Conservation (phyloP, 2,329 filamentous ascomycete species). For the Paecilomyces sp. region DNA sequence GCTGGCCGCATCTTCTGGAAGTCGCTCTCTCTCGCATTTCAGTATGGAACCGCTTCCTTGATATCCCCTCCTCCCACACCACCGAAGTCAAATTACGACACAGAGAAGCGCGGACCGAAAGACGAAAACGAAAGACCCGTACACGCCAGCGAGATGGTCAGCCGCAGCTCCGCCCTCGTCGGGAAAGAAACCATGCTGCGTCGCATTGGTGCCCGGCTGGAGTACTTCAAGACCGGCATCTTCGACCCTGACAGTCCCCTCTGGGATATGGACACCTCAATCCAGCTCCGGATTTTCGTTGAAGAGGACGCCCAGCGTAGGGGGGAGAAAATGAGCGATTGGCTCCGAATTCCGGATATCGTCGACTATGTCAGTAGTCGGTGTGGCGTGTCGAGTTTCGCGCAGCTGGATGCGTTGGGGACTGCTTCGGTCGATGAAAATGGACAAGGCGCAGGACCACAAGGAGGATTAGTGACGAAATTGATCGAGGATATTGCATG, state of each 20-base stretch:
- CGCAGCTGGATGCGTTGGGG: background rate
- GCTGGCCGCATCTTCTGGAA: background rate
- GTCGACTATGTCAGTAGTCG: background rate
- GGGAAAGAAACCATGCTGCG: background rate
- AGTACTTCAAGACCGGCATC: background rate
- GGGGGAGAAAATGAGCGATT: background rate
- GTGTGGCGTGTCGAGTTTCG: background rate
- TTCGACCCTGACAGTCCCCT: background rate
- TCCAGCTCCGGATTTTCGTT: background rate
- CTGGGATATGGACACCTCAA: background rate
- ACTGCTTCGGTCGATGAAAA: no score
- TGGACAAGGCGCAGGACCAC: background rate
- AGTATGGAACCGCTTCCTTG: background rate
- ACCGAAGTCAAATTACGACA: background rate
- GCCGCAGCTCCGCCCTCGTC: background rate
- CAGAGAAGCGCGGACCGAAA: background rate
- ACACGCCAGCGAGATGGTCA: background rate
- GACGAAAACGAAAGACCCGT: background rate
- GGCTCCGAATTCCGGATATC: background rate
- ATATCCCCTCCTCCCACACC: background rate
- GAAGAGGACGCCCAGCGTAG: background rate
- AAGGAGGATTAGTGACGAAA: background rate
- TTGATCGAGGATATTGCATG: background rate
- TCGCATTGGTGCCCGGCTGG: background rate
- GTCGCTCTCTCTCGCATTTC: background rate